Percentiles rank a stretch among this genome's conserved stretches.
These are phyloP conservation scores for Blastomyces silverae DNA, from an alignment of 2,329 filamentous ascomycete species.

Conservation along the genomic window DNA sequence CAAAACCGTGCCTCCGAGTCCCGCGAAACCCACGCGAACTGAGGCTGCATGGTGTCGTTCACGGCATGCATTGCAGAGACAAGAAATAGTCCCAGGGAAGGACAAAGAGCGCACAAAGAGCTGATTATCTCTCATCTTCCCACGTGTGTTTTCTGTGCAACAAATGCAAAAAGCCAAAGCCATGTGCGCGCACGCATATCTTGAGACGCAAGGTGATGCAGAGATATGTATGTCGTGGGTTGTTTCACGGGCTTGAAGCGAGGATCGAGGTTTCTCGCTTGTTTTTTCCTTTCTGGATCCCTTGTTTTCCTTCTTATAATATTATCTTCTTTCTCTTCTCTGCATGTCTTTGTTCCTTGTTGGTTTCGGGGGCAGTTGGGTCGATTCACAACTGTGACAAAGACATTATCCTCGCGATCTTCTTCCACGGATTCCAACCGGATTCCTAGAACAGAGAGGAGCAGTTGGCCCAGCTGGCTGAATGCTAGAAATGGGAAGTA, in stretches of 20 bases:
- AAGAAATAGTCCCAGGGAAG: not conserved
- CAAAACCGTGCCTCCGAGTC: not conserved
- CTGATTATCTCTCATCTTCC: not conserved
- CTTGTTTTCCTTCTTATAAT: not conserved
- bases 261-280: conserved; percentile 3
- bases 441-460: not conserved
- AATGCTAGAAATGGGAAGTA: not conserved
- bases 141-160: conserved; percentile 7
- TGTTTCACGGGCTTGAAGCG: conserved; percentile 8
- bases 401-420: not conserved
- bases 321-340: not conserved
- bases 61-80: not conserved
- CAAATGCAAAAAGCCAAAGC: not conserved
- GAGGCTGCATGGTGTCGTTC: not conserved
- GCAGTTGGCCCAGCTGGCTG: not conserved
- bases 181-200: conserved; percentile 3
- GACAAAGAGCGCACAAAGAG: conserved; percentile 4
- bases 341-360: not conserved
- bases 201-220: not conserved
- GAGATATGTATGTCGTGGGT: not conserved
- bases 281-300: conserved; percentile 8
- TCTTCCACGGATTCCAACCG: not conserved
- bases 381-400: not conserved
- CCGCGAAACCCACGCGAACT: not conserved
- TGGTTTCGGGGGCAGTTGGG: not conserved